Evolutionary conservation across 23 red algal species (phyloP), one percentile per base, ranked within the genome.

Genomic region (Cyanidium caldarium): DNA sequence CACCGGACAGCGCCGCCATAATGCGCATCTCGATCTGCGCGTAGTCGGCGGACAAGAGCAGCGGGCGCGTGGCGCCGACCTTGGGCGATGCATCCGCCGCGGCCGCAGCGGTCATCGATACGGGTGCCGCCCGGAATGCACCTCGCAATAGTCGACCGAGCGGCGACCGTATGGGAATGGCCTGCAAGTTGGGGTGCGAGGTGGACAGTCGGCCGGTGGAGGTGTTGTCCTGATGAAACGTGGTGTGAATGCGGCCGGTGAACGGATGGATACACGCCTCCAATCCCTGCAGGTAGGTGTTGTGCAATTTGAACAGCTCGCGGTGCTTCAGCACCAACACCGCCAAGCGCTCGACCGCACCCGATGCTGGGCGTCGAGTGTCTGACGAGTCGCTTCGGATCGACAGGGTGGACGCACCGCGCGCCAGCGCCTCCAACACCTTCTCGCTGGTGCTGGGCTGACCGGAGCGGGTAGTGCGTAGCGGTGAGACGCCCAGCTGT

Each of bases 11-110:
- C 31, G 79, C 35, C 28, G 79, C 86, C 16, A 91, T 40, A 40
- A 91, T 84, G 30, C 72, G 34, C 38, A 91, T 39, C 67, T 91
- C 86, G 21, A 91, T 83, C 42, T 91, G 86, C 26, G 19, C 40
- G 28, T 78, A 85, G 39, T 91, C 86, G 0, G 76, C 86, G 44
- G 61, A 25, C 13, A 91, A 16, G n/a, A 91, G 31, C 2, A 38
- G 38, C 0, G 66, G 37, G 3, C 5, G 3, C 7, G 51, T 61
- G 21, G n/a, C 23, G 51, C 13, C 51, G 19, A 5, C 51, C 5
- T 25, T 5, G 21, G 19, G 51, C 40, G 17, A 10, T 17, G 40
- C 17, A 17, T 44, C 40, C n/a, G n/a, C n/a, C n/a, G n/a, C n/a
- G n/a, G n/a, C n/a, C n/a, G n/a, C n/a, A n/a, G n/a, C n/a, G n/a